Evolutionary conservation across 2,329 filamentous ascomycete species (phyloP).

Genomic region (Colletotrichum tanaceti): DNA sequence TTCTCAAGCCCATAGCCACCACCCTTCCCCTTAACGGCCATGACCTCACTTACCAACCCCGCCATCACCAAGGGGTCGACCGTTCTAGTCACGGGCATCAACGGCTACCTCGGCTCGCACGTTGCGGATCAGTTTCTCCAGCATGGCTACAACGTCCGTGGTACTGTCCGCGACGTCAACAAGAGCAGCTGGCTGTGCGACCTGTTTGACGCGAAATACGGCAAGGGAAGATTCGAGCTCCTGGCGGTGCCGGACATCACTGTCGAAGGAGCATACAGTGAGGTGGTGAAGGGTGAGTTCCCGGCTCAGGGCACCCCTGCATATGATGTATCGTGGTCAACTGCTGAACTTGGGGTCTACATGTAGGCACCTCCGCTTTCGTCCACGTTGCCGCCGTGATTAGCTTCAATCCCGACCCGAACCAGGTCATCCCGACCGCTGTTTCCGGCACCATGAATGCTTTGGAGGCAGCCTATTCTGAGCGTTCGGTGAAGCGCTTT

Average conservation of each 20-base stretch:
- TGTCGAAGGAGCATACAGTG: constrained; percentile 43
- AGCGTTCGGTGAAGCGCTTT: constrained; percentile 52
- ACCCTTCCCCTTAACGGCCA: neutral
- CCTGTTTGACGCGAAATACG: constrained; percentile 49
- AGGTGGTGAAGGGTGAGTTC: constrained; percentile 45
- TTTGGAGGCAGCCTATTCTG: constrained; percentile 50
- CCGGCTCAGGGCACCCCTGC: fast-evolving
- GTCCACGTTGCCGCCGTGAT: constrained; percentile 53
- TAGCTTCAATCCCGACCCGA: constrained; percentile 50
- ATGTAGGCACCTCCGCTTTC: constrained; percentile 46
- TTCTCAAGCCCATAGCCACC: neutral
- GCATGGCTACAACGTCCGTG: constrained; percentile 52
- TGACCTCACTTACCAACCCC: constrained; percentile 1
- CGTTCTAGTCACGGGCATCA: constrained; percentile 55
- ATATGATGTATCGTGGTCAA: fast-evolving
- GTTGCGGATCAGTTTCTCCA: constrained; percentile 50
- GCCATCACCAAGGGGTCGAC: constrained; percentile 1
- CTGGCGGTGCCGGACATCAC: constrained; percentile 50
- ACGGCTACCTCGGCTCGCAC: constrained; percentile 56
- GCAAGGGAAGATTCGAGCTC: constrained; percentile 49
- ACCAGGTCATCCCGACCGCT: constrained; percentile 51
- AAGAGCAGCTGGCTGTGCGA: constrained; percentile 47
- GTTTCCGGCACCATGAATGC: constrained; percentile 46
- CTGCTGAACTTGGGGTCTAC: constrained; percentile 41
- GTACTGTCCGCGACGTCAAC: constrained; percentile 50